A percentile compares a stretch with the other conserved stretches of the same genome.
Evolutionary conservation across 2,329 filamentous ascomycete genomes (phyloP).

Genomic region (Fonsecaea multimorphosa): DNA sequence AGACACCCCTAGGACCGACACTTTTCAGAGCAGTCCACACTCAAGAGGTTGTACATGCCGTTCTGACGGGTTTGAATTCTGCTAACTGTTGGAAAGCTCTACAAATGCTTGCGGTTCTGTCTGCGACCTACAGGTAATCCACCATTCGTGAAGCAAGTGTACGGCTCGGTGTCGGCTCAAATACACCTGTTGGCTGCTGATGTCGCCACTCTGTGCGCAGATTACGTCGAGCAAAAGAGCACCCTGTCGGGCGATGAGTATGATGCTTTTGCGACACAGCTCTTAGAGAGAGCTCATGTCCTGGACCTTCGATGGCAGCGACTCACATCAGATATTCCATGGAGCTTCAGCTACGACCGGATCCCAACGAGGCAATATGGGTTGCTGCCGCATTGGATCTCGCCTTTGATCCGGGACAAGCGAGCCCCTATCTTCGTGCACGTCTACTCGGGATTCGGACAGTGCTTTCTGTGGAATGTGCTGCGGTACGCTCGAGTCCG

Average conservation of each 20-base stretch:
- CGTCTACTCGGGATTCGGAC: neutral
- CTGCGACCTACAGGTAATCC: neutral
- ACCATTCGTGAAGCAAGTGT: conserved; percentile 1
- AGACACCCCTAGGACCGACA: conserved; percentile 1
- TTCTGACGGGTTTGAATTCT: neutral
- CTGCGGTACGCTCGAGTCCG: neutral
- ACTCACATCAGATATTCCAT: neutral
- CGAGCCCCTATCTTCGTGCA: neutral
- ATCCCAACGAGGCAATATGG: neutral
- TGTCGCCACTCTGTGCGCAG: neutral
- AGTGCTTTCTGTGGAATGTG: neutral
- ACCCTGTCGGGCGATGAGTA: neutral
- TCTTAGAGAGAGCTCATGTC: neutral
- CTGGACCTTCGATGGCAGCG: neutral
- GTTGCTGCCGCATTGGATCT: neutral
- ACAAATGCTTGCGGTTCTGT: neutral
- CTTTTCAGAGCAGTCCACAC: neutral
- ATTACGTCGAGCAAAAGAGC: neutral
- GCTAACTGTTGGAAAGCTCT: conserved; percentile 1
- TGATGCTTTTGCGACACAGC: neutral
- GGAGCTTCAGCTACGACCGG: neutral
- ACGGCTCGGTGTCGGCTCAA: neutral
- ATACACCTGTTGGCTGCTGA: neutral
- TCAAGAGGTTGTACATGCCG: neutral
- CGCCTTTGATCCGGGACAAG: neutral